Conservation (phyloP, 768 basidiomycete species). For the Aureoboletus auriporus region DNA sequence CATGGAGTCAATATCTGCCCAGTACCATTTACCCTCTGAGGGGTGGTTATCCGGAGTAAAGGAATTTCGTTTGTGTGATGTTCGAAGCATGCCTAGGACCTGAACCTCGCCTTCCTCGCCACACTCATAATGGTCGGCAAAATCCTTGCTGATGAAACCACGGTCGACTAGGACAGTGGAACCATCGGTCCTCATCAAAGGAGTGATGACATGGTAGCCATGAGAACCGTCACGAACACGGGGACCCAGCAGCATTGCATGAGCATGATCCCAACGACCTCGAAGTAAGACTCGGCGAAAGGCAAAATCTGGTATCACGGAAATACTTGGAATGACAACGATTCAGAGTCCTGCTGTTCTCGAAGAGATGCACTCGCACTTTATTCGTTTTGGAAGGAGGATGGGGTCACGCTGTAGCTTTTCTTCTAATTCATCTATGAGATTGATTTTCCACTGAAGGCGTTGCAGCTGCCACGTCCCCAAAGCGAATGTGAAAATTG, state of each 20-base stretch:
- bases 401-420: conserved; percentile 81
- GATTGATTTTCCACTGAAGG: conserved; percentile 88
- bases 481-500: conserved; percentile 84
- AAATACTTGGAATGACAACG: conserved; percentile 41
- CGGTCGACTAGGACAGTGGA: conserved; percentile 89
- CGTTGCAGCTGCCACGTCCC: conserved; percentile 94
- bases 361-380: conserved; percentile 50
- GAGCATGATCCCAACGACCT: conserved; percentile 77
- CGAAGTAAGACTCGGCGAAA: conserved; percentile 79
- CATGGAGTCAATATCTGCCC: conserved; percentile 83
- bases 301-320: conserved; percentile 81
- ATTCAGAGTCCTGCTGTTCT: conserved; percentile 17
- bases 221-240: conserved; percentile 84
- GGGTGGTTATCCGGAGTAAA: conserved; percentile 92
- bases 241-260: conserved; percentile 79
- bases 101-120: conserved; percentile 57
- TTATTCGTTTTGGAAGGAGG: conserved; percentile 75
- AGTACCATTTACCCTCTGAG: conserved; percentile 82
- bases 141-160: conserved; percentile 75
- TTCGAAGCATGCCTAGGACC: conserved; percentile 83
- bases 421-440: conserved; percentile 92
- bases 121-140: conserved; percentile 36
- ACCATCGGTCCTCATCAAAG: conserved; percentile 73
- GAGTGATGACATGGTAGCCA: conserved; percentile 87
- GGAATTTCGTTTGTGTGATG: conserved; percentile 62